phyloP scores from a whole-genome alignment of 1,284 basidiomycete species.

The Ceratobasidium sp. region DNA sequence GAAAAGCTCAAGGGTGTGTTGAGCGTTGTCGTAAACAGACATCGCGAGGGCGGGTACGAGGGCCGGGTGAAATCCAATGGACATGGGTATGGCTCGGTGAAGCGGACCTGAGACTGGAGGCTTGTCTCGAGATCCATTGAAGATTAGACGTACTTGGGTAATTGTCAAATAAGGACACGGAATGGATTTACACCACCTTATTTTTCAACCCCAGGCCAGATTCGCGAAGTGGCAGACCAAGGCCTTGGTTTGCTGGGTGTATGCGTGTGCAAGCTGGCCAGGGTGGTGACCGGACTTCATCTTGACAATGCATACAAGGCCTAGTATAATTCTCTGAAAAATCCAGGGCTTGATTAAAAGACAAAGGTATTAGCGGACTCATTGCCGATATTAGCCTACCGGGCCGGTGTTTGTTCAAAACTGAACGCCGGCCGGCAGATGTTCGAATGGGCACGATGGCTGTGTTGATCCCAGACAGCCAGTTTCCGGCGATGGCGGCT shows the following conservation, averaged over 20 bases:
- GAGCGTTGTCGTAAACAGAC: slow-evolving; percentile 39
- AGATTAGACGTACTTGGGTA: neutral
- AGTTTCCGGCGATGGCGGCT: neutral
- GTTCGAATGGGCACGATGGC: neutral
- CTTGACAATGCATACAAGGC: no score
- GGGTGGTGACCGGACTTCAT: no score
- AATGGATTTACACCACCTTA: neutral
- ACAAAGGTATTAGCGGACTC: no score
- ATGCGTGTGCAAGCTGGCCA: no score
- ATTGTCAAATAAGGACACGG: neutral
- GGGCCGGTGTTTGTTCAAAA: neutral
- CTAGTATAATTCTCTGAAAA: no score
- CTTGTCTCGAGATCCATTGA: neutral
- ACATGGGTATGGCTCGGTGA: slow-evolving; percentile 30
- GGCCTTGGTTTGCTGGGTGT: no score
- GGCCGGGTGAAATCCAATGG: slow-evolving; percentile 11
- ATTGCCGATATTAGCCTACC: neutral
- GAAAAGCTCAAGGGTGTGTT: slow-evolving; percentile 45
- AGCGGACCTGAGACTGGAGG: slow-evolving; percentile 6
- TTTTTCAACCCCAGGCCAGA: no score
- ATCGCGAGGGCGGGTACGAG: slow-evolving; percentile 44
- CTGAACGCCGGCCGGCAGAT: neutral
- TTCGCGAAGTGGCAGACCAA: no score
- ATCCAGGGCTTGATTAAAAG: no score
- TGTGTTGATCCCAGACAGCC: neutral